Evolutionary conservation across 345 rosid genomes (phyloP).

Genomic region (Odontarrhena argentea): DNA sequence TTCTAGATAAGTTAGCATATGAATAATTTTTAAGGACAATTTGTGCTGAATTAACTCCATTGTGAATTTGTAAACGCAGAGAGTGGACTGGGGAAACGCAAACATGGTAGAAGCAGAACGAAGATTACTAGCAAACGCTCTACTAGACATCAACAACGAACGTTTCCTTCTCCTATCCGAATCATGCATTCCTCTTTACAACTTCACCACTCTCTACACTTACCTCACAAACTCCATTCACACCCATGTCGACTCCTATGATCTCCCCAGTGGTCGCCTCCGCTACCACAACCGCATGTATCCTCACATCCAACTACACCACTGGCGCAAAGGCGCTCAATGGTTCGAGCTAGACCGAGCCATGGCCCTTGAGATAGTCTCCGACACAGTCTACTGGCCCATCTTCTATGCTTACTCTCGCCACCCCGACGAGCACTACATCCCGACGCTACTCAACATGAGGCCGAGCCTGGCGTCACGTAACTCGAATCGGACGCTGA

Average conservation of each 20-base stretch:
- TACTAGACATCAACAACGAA: conserved; percentile 64
- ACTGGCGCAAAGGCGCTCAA: conserved; percentile 89
- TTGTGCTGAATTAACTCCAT: no score
- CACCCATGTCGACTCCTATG: conserved; percentile 60
- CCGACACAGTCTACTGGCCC: conserved; percentile 59
- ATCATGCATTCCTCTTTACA: conserved; percentile 82
- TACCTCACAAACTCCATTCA: conserved; percentile 55
- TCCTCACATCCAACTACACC: conserved; percentile 48
- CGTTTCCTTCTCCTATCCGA: conserved; percentile 80
- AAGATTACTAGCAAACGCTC: conserved; percentile 74
- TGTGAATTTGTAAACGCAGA: conserved; percentile 43
- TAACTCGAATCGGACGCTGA: conserved; percentile 67
- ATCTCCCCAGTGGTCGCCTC: conserved; percentile 58
- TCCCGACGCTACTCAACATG: conserved; percentile 60
- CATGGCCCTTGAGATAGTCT: conserved; percentile 61
- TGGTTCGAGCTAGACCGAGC: conserved; percentile 78
- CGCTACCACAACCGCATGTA: conserved; percentile 59
- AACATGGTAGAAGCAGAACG: conserved; percentile 88
- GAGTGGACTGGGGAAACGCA: conserved; percentile 67
- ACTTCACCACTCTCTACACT: conserved; percentile 64
- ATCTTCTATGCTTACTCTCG: conserved; percentile 57
- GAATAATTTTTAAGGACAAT: no score
- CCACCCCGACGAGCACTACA: conserved; percentile 74
- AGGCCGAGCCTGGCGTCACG: conserved; percentile 35
- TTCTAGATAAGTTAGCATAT: no score